phyloP scores from a whole-genome alignment of 2,329 filamentous ascomycete genomes.

The Fusarium mangiferae region DNA sequence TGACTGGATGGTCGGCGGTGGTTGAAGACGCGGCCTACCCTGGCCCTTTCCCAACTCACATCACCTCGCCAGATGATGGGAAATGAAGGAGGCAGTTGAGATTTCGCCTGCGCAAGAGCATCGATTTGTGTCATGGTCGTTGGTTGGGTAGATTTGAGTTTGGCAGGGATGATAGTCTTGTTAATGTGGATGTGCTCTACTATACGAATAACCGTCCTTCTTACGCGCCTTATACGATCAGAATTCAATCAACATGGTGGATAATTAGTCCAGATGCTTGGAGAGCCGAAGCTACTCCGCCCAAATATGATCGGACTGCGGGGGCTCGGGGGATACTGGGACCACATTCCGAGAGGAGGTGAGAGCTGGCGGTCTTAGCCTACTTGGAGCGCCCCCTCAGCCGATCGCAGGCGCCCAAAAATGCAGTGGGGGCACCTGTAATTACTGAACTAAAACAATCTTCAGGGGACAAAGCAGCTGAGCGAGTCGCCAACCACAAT shows the following conservation, averaged over 20 bases:
- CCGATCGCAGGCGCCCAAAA: background rate
- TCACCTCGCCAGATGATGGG: background rate
- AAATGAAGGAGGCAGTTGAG: background rate
- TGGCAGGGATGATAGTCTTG: background rate
- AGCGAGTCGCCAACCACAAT: no score
- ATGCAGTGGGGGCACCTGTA: background rate
- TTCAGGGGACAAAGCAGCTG: background rate
- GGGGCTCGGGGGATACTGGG: background rate
- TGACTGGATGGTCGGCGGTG: background rate
- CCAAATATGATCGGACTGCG: background rate
- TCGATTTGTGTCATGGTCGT: background rate
- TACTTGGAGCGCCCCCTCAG: background rate
- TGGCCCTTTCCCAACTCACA: background rate
- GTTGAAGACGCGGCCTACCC: background rate
- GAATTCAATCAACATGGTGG: no score
- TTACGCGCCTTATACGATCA: background rate
- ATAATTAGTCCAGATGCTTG: background rate
- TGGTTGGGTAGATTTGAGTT: background rate
- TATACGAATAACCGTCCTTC: background rate
- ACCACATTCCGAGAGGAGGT: background rate
- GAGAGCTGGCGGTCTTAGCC: background rate
- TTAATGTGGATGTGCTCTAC: accelerated
- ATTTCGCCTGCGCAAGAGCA: background rate
- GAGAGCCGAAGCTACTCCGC: background rate
- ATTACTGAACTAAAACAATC: no score